Percentiles rank a stretch among this genome's conserved stretches.
Conservation (phyloP, 1,139 yeast genomes). For the Geotrichum cucujoidarum region DNA sequence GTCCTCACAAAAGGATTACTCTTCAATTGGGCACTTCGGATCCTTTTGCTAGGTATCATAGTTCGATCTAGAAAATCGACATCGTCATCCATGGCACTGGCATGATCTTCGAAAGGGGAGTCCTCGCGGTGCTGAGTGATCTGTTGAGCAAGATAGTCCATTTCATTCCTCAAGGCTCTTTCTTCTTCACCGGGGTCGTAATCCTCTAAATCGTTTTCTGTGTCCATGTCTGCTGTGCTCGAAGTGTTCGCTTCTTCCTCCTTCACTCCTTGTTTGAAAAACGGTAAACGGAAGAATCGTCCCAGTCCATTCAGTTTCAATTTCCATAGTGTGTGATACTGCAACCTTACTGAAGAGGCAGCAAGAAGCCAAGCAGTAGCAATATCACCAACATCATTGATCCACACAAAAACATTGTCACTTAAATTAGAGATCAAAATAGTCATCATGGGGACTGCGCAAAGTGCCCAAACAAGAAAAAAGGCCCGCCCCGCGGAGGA, state of each 20-base stretch:
- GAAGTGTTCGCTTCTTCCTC: conserved; percentile 11
- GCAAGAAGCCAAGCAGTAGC: conserved; percentile 22
- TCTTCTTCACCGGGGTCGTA: not conserved
- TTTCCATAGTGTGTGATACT: conserved; percentile 17
- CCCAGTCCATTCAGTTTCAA: conserved; percentile 25
- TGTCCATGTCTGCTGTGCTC: not conserved
- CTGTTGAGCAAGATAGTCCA: not conserved
- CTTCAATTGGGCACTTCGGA: not conserved
- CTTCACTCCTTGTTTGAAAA: too few species aligned
- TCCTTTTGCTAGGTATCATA: not conserved
- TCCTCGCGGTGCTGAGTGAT: too few species aligned
- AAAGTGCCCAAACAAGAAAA: conserved; percentile 72
- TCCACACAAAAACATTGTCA: conserved; percentile 46
- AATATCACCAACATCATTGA: conserved; percentile 20
- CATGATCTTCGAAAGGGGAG: not conserved
- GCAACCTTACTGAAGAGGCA: conserved; percentile 19
- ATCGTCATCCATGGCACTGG: not conserved
- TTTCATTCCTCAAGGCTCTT: not conserved
- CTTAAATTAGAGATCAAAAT: conserved; percentile 68
- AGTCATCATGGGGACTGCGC: conserved; percentile 85
- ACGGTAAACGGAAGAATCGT: conserved; percentile 8
- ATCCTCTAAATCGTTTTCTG: not conserved
- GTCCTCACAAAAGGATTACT: not conserved
- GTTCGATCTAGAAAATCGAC: not conserved
- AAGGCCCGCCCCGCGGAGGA: conserved; percentile 64